Conservation (phyloP, 192 early-diverging fungal genomes). For the Obelidium mucronatum region DNA sequence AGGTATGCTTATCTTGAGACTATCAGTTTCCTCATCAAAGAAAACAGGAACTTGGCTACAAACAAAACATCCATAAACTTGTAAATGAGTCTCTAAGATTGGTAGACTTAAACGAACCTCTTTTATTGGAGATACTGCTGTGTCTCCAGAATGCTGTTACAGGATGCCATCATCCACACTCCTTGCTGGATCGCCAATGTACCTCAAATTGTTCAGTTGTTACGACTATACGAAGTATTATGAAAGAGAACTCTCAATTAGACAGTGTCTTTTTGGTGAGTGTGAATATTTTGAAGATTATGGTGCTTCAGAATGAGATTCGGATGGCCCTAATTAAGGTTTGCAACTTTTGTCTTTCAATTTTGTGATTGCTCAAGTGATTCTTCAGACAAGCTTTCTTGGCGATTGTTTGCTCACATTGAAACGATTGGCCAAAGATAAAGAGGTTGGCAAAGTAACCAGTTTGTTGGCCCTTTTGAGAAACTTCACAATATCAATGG, state of each 20-base stretch:
- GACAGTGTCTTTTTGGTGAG: slow-evolving; percentile 24
- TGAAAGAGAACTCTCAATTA: slow-evolving; percentile 5
- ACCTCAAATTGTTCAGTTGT: neutral
- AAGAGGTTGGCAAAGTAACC: slow-evolving; percentile 31
- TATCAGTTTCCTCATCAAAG: neutral
- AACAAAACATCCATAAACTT: neutral
- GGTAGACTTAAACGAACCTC: slow-evolving; percentile 20
- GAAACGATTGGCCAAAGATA: slow-evolving; percentile 23
- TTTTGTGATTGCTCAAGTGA: neutral
- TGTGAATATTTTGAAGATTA: slow-evolving; percentile 39
- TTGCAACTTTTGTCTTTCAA: neutral
- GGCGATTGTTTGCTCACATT: slow-evolving; percentile 3
- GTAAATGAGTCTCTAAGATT: slow-evolving; percentile 9
- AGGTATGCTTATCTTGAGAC: slow-evolving; percentile 22
- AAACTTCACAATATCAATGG: slow-evolving; percentile 26
- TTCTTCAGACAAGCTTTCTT: slow-evolving; percentile 26
- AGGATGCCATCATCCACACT: slow-evolving; percentile 30
- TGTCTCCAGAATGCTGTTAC: slow-evolving; percentile 48
- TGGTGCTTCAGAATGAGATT: slow-evolving; percentile 38
- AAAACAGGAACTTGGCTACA: slow-evolving; percentile 5
- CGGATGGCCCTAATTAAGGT: slow-evolving; percentile 43
- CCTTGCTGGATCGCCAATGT: slow-evolving; percentile 3
- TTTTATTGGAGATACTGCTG: slow-evolving; percentile 35
- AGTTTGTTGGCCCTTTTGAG: slow-evolving; percentile 28
- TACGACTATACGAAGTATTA: neutral